Base-by-base conservation (phyloP, 495 filamentous ascomycete genomes). In the Penicillium chermesinum region DNA sequence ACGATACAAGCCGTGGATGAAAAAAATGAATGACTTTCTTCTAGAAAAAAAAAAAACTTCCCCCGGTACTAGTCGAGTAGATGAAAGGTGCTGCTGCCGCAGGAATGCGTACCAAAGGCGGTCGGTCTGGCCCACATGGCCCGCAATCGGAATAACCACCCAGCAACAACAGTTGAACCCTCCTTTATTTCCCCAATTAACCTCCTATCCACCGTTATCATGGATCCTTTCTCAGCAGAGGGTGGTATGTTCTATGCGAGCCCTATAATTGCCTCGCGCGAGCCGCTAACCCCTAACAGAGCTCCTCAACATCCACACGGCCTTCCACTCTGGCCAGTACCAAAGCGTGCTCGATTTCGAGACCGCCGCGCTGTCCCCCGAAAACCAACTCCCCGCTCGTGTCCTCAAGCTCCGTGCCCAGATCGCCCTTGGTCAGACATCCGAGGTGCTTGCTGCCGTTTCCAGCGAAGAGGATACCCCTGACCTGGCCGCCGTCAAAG, bases 221-320 rank as follows among this genome's bases (percentile, higher is more conserved):
- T 94, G 88, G 93, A 98, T 75, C 93, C 91, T 50, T 98, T 91
- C 63, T 94, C 89, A 16, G 79, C 87, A 56, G 93, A 96, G 75
- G 89, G 89, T 75, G 83, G 83, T 85, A 67, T 50, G 73, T 14
- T 38, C 38, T 13, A 3, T 13, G 9, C 2, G 22, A 16, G 12
- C 21, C 41, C 14, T 37, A 13, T 22, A 22, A 13, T 15, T 1
- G 12, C 42, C 27, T 42, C 37, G 12, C 41, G 35, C 17, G 13
- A 25, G 38, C 39, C 53, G 53, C 34, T 57, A 37, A 6, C 14
- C 14, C 53, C 34, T 41, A 42, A n/a, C 61, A 86, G 93, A 98
- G 73, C 82, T 98, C 56, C 82, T 95, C 66, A 95, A 91, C 75
- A 84, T 96, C 64, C 88, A 93, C 80, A 95, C 86, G 72, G 80